A percentile compares a stretch with the other conserved stretches of the same genome.
Conservation (phyloP, 768 basidiomycete genomes). For the Hydnum rufescens region DNA sequence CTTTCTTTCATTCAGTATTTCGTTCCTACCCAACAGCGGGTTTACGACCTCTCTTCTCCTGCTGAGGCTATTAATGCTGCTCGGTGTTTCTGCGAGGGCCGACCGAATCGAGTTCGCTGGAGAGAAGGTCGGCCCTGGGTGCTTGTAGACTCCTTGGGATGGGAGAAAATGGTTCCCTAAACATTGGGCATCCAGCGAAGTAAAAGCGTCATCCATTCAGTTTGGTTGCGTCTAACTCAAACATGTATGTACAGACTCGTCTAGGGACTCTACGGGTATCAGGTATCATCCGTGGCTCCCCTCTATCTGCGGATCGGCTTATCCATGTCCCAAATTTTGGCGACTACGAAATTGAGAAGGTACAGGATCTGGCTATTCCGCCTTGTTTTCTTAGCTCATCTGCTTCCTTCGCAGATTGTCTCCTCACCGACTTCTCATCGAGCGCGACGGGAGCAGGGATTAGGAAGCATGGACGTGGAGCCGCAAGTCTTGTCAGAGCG, state of each 20-base stretch:
- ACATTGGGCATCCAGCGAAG: slow-evolving; percentile 4
- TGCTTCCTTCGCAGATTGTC: slow-evolving; percentile 33
- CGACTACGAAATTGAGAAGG: slow-evolving; percentile 72
- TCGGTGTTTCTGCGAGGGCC: slow-evolving; percentile 67
- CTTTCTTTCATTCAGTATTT: slow-evolving; percentile 93
- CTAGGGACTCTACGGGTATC: slow-evolving; percentile 48
- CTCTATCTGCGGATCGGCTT: slow-evolving; percentile 63
- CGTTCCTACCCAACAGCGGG: slow-evolving; percentile 55
- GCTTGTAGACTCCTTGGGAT: slow-evolving; percentile 42
- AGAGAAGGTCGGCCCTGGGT: slow-evolving; percentile 63
- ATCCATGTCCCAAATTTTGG: slow-evolving; percentile 76
- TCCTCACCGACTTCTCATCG: too few relatives aligned
- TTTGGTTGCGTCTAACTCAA: neutral
- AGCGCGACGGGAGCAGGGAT: slow-evolving; percentile 22
- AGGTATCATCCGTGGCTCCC: slow-evolving; percentile 64
- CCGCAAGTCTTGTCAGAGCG: slow-evolving; percentile 45
- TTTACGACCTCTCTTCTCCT: slow-evolving; percentile 42
- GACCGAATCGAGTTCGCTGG: slow-evolving; percentile 63
- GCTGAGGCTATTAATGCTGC: slow-evolving; percentile 55
- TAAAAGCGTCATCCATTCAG: neutral
- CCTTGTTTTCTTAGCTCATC: slow-evolving; percentile 2
- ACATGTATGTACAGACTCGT: neutral
- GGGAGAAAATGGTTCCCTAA: slow-evolving; percentile 22
- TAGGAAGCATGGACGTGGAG: slow-evolving; percentile 45
- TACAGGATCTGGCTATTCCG: slow-evolving; percentile 15